These are phyloP conservation scores for Fusarium setosum DNA, from an alignment of 2,329 filamentous ascomycete genomes.

Conservation along the genomic window DNA sequence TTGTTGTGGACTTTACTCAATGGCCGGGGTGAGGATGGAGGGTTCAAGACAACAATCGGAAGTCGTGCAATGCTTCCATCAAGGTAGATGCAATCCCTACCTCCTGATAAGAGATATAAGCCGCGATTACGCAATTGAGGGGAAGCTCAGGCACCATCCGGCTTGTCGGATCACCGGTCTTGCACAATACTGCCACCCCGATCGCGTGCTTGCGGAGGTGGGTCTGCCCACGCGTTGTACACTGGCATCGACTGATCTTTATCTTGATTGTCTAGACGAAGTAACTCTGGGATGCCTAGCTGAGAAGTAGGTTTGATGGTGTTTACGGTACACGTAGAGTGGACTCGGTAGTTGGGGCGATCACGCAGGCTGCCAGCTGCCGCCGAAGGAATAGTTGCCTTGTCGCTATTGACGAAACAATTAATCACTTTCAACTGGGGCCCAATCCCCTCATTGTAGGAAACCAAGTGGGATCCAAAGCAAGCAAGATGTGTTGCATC, in stretches of 20 bases:
- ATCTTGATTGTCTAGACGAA: neutral
- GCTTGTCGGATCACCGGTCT: constrained; percentile 1
- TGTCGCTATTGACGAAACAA: too few species aligned
- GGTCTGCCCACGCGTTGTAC: neutral
- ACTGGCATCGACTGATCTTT: neutral
- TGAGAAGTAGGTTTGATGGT: neutral
- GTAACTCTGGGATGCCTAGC: neutral
- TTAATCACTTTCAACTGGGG: too few species aligned
- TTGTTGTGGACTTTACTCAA: neutral
- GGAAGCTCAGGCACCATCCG: neutral
- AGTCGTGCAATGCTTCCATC: too few species aligned
- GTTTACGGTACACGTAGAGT: too few species aligned
- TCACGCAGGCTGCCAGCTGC: too few species aligned
- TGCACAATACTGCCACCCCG: neutral
- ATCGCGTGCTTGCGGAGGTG: constrained; percentile 5
- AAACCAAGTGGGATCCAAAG: neutral
- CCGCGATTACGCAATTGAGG: constrained; percentile 7
- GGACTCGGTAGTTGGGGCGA: too few species aligned
- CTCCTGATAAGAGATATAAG: neutral
- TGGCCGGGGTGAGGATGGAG: too few species aligned
- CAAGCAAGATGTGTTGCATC: neutral
- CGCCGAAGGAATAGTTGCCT: too few species aligned
- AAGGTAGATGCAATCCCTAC: neutral
- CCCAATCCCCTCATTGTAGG: too few species aligned
- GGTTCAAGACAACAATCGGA: too few species aligned